These are phyloP conservation scores for Hypsizygus ulmarius DNA, from an alignment of 1,284 basidiomycete species.

Conservation along the genomic window DNA sequence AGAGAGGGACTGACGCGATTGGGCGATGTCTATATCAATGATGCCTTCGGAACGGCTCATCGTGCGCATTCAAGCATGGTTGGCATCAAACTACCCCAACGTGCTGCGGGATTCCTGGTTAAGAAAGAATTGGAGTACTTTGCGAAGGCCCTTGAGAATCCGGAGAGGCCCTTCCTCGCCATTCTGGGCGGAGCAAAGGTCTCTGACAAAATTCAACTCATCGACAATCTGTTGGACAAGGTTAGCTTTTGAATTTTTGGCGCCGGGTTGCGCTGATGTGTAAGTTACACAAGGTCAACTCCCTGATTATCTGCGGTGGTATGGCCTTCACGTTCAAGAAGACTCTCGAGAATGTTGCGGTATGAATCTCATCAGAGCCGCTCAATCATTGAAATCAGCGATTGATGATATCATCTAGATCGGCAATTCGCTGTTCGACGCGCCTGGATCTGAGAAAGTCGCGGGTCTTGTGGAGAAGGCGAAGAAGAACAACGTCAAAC, in stretches of 20 bases:
- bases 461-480: slow-evolving; percentile 87
- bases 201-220: slow-evolving; percentile 98
- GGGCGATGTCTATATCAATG: slow-evolving; percentile 97
- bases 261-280: background rate
- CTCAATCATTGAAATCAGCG: background rate
- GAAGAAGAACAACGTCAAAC: slow-evolving; percentile 88
- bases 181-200: slow-evolving; percentile 99
- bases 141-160: slow-evolving; percentile 94
- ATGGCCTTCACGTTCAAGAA: slow-evolving; percentile 99
- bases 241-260: slow-evolving; percentile 33
- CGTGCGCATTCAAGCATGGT: slow-evolving; percentile 99
- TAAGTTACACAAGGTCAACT: slow-evolving; percentile 74
- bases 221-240: slow-evolving; percentile 99
- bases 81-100: slow-evolving; percentile 89
- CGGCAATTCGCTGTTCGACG: slow-evolving; percentile 93
- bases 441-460: slow-evolving; percentile 89
- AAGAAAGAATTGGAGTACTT: slow-evolving; percentile 99
- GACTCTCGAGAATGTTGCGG: slow-evolving; percentile 78
- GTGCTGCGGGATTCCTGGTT: slow-evolving; percentile 95
- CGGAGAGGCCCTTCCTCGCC: slow-evolving; percentile 95
- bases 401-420: slow-evolving; percentile 48
- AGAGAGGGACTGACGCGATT: slow-evolving; percentile 86
- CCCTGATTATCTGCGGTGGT: slow-evolving; percentile 95
- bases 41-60: slow-evolving; percentile 98
- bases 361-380: slow-evolving; percentile 28